Percentiles rank a stretch among this genome's conserved stretches.
phyloP scores from a whole-genome alignment of 2,329 filamentous ascomycete species.

The Exophiala oligosperma region DNA sequence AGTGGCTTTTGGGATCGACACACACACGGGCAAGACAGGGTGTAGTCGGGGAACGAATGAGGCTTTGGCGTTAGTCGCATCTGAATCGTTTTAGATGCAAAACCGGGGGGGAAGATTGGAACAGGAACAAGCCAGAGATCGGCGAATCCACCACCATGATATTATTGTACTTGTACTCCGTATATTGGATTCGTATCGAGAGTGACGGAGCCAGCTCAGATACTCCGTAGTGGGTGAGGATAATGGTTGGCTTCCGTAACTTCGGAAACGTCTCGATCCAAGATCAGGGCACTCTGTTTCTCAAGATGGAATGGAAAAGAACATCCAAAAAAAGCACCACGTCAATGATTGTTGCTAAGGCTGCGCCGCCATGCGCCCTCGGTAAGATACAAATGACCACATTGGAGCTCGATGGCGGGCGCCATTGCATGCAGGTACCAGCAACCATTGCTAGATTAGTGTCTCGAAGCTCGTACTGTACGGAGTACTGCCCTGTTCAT shows the following conservation, averaged over 20 bases:
- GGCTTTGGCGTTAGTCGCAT: neutral
- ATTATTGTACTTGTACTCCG: neutral
- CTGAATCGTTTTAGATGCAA: neutral
- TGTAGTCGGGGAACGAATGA: neutral
- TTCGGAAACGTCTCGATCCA: too few species aligned
- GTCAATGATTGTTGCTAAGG: too few species aligned
- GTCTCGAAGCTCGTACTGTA: neutral
- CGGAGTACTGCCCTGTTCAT: neutral
- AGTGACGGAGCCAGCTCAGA: too few species aligned
- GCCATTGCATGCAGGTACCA: neutral
- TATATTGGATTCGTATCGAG: too few species aligned
- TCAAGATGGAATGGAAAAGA: too few species aligned
- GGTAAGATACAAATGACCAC: neutral
- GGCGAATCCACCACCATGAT: neutral
- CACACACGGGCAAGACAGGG: neutral
- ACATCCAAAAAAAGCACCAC: too few species aligned
- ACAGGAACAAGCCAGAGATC: neutral
- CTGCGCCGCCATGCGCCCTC: too few species aligned
- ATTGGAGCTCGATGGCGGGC: neutral
- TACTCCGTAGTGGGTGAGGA: too few species aligned
- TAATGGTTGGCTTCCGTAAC: too few species aligned
- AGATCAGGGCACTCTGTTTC: too few species aligned
- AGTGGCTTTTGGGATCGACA: conserved; percentile 6
- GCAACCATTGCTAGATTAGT: neutral
- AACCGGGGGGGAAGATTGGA: neutral